Evolutionary conservation across 495 filamentous ascomycete genomes (phyloP), one percentile per base, ranked within the genome.

Genomic region (Hypoxylon perforatum): DNA sequence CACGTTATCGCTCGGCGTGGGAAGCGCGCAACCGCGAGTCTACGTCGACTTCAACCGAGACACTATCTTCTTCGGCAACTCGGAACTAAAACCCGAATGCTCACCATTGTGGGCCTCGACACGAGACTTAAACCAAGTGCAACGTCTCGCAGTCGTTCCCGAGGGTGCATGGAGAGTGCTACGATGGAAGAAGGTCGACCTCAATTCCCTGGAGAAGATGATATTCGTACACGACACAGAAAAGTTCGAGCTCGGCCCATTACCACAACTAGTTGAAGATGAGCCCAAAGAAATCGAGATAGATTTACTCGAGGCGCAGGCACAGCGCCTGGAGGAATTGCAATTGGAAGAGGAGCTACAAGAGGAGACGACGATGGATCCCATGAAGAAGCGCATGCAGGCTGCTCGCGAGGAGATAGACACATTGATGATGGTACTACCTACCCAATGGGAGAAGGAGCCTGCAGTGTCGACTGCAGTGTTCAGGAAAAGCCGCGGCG

Each of bases 21-120:
- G 73, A 41, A 44, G 50, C 44, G 59, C 42, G 28, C 41, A 73
- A 49, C 73, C 76, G 42, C 60, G 67, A 33, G 71, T 79, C 12
- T 78, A 80, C 49, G 54, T 78, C 49, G 67, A 76, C 55, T 72
- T 75, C 35, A 48, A 41, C 19, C 71, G 71, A 11, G 77, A 78
- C 60, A 71, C 75, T 0, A 23, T 80, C 12, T 73, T 70, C 41
- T 75, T 75, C 39, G 69, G 69, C 18, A 56, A 64, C 46, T 57
- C 59, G 23, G 67, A 68, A 47, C 60, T 75, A 6, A 59, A 63
- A 30, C 60, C 70, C 28, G 61, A 62, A n/a, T 70, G 64, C 54
- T 63, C 61, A 44, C 22, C 54, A 8, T 48, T 75, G 22, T 75
- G 72, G 72, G 49, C 53, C 12, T 57, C 57, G 9, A 73, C 69